These are phyloP conservation scores for Podospora conica DNA, from an alignment of 495 filamentous ascomycete genomes.

Conservation along the genomic window DNA sequence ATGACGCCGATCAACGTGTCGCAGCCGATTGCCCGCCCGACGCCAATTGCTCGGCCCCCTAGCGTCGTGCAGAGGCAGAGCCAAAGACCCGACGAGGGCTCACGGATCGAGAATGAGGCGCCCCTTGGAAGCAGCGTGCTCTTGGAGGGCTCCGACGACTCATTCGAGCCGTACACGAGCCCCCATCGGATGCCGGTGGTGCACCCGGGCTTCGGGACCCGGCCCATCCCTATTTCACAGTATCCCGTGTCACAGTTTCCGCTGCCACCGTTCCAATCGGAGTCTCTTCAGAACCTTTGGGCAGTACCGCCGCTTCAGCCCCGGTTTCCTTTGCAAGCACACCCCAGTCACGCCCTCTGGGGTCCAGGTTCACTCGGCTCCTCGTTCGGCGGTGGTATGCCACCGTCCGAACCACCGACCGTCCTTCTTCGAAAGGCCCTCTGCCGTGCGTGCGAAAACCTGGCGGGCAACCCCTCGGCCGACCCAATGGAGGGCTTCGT, in stretches of 20 bases:
- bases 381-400: conserved; percentile 26
- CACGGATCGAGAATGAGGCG: conserved; percentile 54
- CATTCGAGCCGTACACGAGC: conserved; percentile 21
- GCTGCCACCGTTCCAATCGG: conserved; percentile 23
- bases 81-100: conserved; percentile 43
- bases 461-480: conserved; percentile 31
- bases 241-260: conserved; percentile 11
- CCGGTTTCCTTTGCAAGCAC: conserved; percentile 17
- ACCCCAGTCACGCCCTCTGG: conserved; percentile 27
- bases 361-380: conserved; percentile 18
- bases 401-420: conserved; percentile 29
- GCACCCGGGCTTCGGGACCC: neutral
- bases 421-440: conserved; percentile 46
- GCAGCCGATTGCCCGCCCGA: conserved; percentile 70
- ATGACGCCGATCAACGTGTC: conserved; percentile 28
- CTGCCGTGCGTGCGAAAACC: conserved; percentile 42
- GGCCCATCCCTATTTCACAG: too few species aligned
- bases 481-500: conserved; percentile 52
- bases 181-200: neutral
- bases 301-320: conserved; percentile 15
- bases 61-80: conserved; percentile 54
- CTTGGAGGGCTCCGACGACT: conserved; percentile 70
- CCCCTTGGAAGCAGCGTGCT: conserved; percentile 92
- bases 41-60: conserved; percentile 81
- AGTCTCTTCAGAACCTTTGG: conserved; percentile 28